Evolutionary conservation across 345 rosid species (phyloP).

Genomic region (Arabis hirsuta): DNA sequence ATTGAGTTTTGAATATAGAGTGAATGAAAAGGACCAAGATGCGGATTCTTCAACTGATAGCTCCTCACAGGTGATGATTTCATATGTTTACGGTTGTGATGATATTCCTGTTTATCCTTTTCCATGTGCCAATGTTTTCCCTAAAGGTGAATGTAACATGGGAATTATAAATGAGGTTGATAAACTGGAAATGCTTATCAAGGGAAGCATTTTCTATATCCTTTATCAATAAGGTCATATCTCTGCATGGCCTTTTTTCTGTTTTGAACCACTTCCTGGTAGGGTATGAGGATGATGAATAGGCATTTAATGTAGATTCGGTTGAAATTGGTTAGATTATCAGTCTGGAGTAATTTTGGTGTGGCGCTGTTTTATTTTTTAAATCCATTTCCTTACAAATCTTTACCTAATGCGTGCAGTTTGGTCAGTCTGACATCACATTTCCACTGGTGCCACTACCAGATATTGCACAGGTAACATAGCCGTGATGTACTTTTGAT

Average conservation of each 20-base stretch:
- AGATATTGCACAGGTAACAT: constrained; percentile 58
- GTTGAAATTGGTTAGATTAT: constrained; percentile 17
- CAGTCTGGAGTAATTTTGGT: constrained; percentile 8
- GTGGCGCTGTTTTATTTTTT: neutral
- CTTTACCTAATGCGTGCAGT: constrained; percentile 53
- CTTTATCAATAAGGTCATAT: neutral
- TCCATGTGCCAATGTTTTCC: constrained; percentile 11
- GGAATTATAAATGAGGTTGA: constrained; percentile 8
- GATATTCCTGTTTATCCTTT: constrained; percentile 15
- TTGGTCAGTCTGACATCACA: constrained; percentile 66
- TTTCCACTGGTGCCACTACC: constrained; percentile 55
- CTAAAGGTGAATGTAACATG: neutral
- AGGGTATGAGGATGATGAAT: neutral
- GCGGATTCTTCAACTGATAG: constrained; percentile 48
- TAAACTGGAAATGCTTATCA: constrained; percentile 10
- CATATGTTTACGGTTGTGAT: constrained; percentile 25
- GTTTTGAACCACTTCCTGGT: constrained; percentile 8
- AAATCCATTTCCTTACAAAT: neutral
- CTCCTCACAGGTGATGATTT: constrained; percentile 68
- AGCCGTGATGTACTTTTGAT: constrained; percentile 19
- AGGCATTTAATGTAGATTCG: neutral
- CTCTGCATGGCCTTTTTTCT: constrained; percentile 10
- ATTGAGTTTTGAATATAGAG: constrained; percentile 78
- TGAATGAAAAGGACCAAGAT: constrained; percentile 54
- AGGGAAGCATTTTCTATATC: neutral